Conservation (phyloP, 495 filamentous ascomycete species). For the Staphylotrichum longicolle region DNA sequence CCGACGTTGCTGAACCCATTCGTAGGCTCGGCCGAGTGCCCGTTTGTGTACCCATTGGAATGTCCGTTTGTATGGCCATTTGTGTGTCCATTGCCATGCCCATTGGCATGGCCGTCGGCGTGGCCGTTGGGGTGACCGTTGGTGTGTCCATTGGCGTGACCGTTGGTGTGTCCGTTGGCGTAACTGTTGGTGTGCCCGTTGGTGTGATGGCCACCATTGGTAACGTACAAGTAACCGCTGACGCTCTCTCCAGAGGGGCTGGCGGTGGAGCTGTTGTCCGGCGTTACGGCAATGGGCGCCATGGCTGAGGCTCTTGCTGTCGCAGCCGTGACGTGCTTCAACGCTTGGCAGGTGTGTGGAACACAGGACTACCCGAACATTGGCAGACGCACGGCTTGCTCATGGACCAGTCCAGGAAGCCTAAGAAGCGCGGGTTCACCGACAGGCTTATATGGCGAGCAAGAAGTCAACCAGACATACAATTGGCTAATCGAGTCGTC, state of each 20-base stretch:
- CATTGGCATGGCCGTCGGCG: slow-evolving; percentile 30
- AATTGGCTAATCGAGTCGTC: background rate
- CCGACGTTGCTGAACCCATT: slow-evolving; percentile 26
- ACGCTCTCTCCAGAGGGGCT: slow-evolving; percentile 34
- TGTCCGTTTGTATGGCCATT: slow-evolving; percentile 4
- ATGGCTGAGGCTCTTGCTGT: slow-evolving; percentile 29
- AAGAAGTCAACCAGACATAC: background rate
- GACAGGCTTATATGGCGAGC: slow-evolving; percentile 27
- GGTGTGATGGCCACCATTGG: slow-evolving; percentile 30
- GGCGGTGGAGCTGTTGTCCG: slow-evolving; percentile 39
- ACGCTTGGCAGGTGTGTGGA: slow-evolving; percentile 20
- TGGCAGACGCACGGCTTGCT: slow-evolving; percentile 21
- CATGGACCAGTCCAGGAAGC: slow-evolving; percentile 12
- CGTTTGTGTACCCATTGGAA: background rate
- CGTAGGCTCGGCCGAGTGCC: background rate
- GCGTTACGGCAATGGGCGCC: slow-evolving; percentile 45
- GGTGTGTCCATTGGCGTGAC: background rate
- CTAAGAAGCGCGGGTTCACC: slow-evolving; percentile 23
- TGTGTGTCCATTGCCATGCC: slow-evolving; percentile 22
- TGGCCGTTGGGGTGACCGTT: slow-evolving; percentile 15
- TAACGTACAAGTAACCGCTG: slow-evolving; percentile 31
- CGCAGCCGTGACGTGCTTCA: slow-evolving; percentile 13
- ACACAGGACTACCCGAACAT: slow-evolving; percentile 18
- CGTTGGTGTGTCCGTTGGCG: background rate
- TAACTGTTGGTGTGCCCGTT: slow-evolving; percentile 38